Percentiles rank a stretch among this genome's conserved stretches.
Conservation (phyloP, 768 basidiomycete genomes). For the Psilocybe tampanensis region DNA sequence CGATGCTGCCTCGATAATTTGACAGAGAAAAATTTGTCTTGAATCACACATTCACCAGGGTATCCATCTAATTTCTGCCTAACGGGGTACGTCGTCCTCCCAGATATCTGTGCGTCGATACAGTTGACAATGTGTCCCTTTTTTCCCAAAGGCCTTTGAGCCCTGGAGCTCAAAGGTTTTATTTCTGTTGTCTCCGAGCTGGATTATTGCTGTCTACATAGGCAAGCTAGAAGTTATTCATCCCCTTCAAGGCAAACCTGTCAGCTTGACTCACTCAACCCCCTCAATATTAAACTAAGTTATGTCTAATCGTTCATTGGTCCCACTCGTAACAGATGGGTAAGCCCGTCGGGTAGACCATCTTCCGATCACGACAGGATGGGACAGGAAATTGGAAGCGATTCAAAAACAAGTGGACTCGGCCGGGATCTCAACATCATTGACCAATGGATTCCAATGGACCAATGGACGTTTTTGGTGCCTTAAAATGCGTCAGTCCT, state of each 20-base stretch:
- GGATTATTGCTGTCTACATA: background rate
- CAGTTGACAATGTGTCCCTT: background rate
- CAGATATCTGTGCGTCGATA: background rate
- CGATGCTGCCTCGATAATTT: too few species aligned
- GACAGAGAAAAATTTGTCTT: too few species aligned
- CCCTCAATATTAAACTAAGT: background rate
- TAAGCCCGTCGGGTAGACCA: conserved; percentile 2
- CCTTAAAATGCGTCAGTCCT: conserved; percentile 11
- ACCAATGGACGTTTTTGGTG: conserved; percentile 8
- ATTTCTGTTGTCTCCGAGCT: background rate
- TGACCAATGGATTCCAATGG: too few species aligned
- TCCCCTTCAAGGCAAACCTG: background rate
- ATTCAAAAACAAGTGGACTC: conserved; percentile 1
- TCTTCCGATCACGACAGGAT: conserved; percentile 9
- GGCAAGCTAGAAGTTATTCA: background rate
- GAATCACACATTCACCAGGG: too few species aligned
- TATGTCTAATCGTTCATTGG: background rate
- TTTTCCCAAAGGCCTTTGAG: background rate
- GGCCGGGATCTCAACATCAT: conserved; percentile 1
- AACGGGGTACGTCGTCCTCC: too few species aligned
- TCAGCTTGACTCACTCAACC: background rate
- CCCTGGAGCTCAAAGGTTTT: background rate
- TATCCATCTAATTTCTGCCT: too few species aligned
- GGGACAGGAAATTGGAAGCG: conserved; percentile 5
- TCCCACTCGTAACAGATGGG: background rate